Evolutionary conservation across 768 basidiomycete genomes (phyloP).

Genomic region (Lactifluus piperatus): DNA sequence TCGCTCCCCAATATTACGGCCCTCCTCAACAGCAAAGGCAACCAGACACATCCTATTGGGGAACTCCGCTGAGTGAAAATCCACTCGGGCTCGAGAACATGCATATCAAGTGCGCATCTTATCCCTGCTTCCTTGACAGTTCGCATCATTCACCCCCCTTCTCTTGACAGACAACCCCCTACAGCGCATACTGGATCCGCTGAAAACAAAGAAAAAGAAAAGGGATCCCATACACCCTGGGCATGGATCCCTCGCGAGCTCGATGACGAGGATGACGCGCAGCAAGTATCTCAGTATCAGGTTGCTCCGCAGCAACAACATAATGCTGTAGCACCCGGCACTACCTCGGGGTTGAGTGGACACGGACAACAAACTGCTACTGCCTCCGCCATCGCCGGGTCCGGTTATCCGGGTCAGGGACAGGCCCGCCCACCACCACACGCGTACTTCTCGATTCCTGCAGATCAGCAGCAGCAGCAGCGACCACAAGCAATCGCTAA

Average conservation of each 20-base stretch:
- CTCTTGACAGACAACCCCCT: not conserved
- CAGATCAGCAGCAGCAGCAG: slow-evolving; percentile 4
- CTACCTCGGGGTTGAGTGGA: not conserved
- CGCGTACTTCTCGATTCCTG: slow-evolving; percentile 13
- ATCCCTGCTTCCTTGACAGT: not conserved
- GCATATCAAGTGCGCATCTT: slow-evolving; percentile 47
- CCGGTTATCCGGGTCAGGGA: slow-evolving; percentile 14
- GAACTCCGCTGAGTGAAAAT: slow-evolving; percentile 48
- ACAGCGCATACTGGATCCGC: not conserved
- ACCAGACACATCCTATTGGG: slow-evolving; percentile 59
- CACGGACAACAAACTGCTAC: not conserved
- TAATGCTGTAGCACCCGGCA: not conserved
- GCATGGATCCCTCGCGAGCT: slow-evolving; percentile 52
- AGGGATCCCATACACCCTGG: slow-evolving; percentile 55
- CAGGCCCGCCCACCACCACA: slow-evolving; percentile 11
- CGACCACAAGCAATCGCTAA: not conserved
- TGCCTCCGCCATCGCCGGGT: not conserved
- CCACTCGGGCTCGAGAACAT: slow-evolving; percentile 57
- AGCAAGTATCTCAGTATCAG: slow-evolving; percentile 11
- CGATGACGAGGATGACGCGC: slow-evolving; percentile 28
- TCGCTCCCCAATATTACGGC: slow-evolving; percentile 31
- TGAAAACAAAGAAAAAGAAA: slow-evolving; percentile 26
- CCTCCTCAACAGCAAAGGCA: slow-evolving; percentile 59
- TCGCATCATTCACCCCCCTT: not conserved
- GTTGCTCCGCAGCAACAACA: slow-evolving; percentile 18